Evolutionary conservation across 1,139 yeast genomes (phyloP).

Genomic region (Lodderomyces metapsilosis): DNA sequence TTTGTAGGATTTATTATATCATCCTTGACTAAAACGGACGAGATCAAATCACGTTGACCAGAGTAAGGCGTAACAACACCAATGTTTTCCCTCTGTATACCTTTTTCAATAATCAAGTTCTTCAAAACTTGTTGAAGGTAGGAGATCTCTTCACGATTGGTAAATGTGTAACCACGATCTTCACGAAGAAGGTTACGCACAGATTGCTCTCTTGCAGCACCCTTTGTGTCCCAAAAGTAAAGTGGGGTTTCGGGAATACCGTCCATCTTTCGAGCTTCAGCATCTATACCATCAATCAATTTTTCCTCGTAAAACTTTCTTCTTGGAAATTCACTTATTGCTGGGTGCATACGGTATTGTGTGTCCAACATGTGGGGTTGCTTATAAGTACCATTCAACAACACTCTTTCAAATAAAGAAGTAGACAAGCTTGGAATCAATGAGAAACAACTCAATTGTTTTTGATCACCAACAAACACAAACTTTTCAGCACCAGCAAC

Average conservation of each 20-base stretch:
- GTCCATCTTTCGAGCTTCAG: constrained; percentile 41
- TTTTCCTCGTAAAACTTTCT: constrained; percentile 51
- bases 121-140: constrained; percentile 46
- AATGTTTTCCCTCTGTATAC: constrained; percentile 48
- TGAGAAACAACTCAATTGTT: constrained; percentile 63
- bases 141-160: constrained; percentile 52
- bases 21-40: constrained; percentile 49
- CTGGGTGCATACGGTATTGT: constrained; percentile 75
- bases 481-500: constrained; percentile 66
- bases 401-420: constrained; percentile 59
- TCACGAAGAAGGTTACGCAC: constrained; percentile 47
- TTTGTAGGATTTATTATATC: constrained; percentile 54
- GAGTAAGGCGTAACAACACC: constrained; percentile 73
- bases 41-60: constrained; percentile 66
- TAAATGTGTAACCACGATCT: constrained; percentile 53
- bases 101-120: constrained; percentile 52
- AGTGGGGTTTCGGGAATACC: constrained; percentile 47
- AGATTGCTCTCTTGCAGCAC: constrained; percentile 40
- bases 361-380: constrained; percentile 68
- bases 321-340: constrained; percentile 62
- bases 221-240: constrained; percentile 52
- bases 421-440: constrained; percentile 60
- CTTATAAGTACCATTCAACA: constrained; percentile 54
- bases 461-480: constrained; percentile 74
- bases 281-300: constrained; percentile 60